Conservation (phyloP, 139 green algal species). For the Tetratostichococcus sp. region DNA sequence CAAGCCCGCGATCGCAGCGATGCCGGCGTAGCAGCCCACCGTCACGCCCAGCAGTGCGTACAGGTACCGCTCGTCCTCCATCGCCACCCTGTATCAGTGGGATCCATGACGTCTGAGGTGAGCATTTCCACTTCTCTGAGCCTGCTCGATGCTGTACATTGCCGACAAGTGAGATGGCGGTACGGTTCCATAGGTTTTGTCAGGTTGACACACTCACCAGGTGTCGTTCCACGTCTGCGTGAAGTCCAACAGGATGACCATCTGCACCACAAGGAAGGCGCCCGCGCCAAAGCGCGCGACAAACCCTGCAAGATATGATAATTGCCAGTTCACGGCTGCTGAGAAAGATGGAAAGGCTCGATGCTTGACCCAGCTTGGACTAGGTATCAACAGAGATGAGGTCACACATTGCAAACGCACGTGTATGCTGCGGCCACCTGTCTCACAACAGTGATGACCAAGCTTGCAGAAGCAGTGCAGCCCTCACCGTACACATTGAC, state of each 20-base stretch:
- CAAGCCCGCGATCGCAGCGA: slow-evolving; percentile 47
- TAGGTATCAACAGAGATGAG: no score
- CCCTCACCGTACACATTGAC: slow-evolving; percentile 70
- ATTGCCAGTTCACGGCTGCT: background rate
- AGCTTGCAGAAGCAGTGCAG: background rate
- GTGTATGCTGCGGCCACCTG: no score
- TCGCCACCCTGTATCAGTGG: slow-evolving; percentile 38
- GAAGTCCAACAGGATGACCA: slow-evolving; percentile 95
- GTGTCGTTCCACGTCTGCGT: slow-evolving; percentile 84
- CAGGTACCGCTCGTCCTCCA: slow-evolving; percentile 78
- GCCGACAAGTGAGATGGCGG: no score
- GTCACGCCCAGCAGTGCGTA: slow-evolving; percentile 81
- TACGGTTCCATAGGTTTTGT: no score
- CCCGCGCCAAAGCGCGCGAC: slow-evolving; percentile 79
- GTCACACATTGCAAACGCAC: no score
- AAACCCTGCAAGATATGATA: slow-evolving; percentile 43
- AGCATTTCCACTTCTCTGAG: no score
- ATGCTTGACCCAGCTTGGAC: no score
- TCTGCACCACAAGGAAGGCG: slow-evolving; percentile 92
- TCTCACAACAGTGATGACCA: no score
- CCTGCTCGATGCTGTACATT: no score
- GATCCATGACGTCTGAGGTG: background rate
- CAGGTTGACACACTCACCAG: no score
- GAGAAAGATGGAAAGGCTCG: no score
- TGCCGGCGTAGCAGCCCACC: slow-evolving; percentile 48